A percentile compares a stretch with the other conserved stretches of the same genome.
Conservation (phyloP, 2,329 filamentous ascomycete genomes). For the Venturia nashicola region DNA sequence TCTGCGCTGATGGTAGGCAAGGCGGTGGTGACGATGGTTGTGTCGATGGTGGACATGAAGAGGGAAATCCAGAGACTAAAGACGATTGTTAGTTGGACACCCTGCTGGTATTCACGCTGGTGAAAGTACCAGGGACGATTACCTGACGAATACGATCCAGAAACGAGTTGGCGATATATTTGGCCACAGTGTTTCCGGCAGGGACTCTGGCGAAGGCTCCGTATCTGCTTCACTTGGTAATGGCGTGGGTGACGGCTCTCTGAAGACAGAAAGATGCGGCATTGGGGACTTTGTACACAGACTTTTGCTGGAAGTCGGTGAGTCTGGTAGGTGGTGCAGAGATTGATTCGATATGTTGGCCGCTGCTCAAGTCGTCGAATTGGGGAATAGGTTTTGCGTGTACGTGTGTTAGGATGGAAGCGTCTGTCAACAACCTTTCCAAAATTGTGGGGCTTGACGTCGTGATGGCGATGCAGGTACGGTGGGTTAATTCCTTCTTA, state of each 20-base stretch:
- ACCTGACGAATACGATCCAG: not conserved
- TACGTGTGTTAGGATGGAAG: not conserved
- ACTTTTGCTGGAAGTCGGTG: not conserved
- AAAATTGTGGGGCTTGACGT: not conserved
- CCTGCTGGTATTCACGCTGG: not conserved
- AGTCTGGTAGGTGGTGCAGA: not conserved
- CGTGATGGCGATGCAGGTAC: not conserved
- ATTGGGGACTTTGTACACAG: not conserved
- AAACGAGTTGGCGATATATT: not conserved
- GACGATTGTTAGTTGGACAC: not conserved
- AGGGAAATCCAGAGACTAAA: not conserved
- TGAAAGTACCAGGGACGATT: not conserved
- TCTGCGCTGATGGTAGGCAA: not conserved
- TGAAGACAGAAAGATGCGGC: not conserved
- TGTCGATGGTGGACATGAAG: not conserved
- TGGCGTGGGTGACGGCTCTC: not conserved
- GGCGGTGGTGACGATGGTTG: not conserved
- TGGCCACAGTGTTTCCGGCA: not conserved
- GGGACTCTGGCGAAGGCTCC: not conserved
- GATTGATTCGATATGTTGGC: not conserved
- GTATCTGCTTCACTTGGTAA: not conserved
- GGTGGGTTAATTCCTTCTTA: not conserved
- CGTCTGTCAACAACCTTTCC: not conserved
- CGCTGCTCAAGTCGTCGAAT: not conserved
- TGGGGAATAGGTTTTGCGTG: not conserved